Conservation (phyloP, 257 asterid species). For the Echium plantagineum region DNA sequence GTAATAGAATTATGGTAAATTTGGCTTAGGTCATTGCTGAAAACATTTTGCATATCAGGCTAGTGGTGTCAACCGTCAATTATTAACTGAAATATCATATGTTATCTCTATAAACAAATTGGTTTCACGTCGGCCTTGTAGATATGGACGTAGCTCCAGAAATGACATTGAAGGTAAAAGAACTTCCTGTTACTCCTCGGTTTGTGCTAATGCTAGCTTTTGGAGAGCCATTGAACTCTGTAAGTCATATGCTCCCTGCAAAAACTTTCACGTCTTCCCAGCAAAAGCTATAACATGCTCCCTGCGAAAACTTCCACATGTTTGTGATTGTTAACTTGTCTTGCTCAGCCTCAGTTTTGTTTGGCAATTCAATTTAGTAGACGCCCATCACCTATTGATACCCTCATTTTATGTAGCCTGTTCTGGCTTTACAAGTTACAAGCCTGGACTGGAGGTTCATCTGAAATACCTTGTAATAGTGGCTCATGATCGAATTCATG, state of each 20-base stretch:
- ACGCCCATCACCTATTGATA: neutral
- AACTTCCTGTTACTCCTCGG: conserved; percentile 55
- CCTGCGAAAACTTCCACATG: conserved; percentile 4
- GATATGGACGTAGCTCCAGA: conserved; percentile 43
- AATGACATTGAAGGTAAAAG: conserved; percentile 37
- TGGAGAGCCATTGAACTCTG: conserved; percentile 58
- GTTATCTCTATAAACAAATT: neutral
- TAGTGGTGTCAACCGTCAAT: neutral
- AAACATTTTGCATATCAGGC: neutral
- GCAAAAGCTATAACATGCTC: conserved; percentile 4
- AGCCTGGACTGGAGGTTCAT: neutral
- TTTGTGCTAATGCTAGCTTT: conserved; percentile 86
- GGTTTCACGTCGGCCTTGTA: conserved; percentile 18
- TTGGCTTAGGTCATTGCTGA: neutral
- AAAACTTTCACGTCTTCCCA: no score
- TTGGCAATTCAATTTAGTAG: neutral
- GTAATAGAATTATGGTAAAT: neutral
- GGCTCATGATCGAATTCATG: neutral
- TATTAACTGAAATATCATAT: neutral
- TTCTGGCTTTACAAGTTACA: neutral
- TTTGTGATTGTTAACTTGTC: neutral
- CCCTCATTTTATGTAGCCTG: neutral
- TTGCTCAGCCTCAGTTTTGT: neutral
- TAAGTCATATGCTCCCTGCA: conserved; percentile 23
- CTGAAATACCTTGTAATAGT: neutral